Evolutionary conservation across 352 stramenopile species (phyloP).

Genomic region (Globisporangium camurandrum): DNA sequence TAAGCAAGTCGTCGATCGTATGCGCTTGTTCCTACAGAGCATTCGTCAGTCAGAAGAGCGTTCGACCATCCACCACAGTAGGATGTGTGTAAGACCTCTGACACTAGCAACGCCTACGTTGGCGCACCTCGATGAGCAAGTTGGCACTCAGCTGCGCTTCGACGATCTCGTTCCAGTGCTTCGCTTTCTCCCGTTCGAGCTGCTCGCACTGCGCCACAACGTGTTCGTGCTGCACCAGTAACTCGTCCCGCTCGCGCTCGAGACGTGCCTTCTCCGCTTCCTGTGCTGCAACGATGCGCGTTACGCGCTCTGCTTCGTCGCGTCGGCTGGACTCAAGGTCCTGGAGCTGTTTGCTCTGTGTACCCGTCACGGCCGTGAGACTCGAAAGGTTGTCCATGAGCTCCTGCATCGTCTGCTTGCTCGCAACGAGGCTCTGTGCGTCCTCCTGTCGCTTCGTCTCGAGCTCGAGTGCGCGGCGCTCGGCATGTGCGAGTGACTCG

Average conservation of each 20-base stretch:
- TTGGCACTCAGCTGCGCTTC: slow-evolving; percentile 64
- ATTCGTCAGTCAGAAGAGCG: too few species aligned
- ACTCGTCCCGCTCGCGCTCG: slow-evolving; percentile 27
- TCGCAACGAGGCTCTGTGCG: slow-evolving; percentile 24
- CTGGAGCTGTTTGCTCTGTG: slow-evolving; percentile 56
- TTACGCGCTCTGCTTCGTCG: slow-evolving; percentile 33
- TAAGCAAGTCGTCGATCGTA: slow-evolving; percentile 67
- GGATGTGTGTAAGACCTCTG: too few species aligned
- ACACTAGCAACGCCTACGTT: neutral
- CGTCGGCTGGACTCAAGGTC: slow-evolving; percentile 35
- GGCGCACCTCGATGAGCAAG: slow-evolving; percentile 56
- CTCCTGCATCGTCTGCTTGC: slow-evolving; percentile 57
- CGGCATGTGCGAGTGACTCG: slow-evolving; percentile 12
- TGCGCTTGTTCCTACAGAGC: slow-evolving; percentile 54
- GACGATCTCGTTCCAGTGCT: slow-evolving; percentile 69
- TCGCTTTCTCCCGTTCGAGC: slow-evolving; percentile 51
- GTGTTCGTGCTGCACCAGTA: slow-evolving; percentile 33
- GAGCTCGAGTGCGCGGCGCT: slow-evolving; percentile 22
- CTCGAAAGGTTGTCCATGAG: slow-evolving; percentile 61
- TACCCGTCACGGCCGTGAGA: slow-evolving; percentile 44
- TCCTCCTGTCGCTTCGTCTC: slow-evolving; percentile 16
- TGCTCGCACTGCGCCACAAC: slow-evolving; percentile 41
- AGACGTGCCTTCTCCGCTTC: slow-evolving; percentile 33
- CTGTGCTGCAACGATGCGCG: slow-evolving; percentile 22
- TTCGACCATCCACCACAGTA: too few species aligned